A percentile compares a stretch with the other conserved stretches of the same genome.
Evolutionary conservation across 129 eudicot genomes (phyloP).

Genomic region (Saussurea involucrata): DNA sequence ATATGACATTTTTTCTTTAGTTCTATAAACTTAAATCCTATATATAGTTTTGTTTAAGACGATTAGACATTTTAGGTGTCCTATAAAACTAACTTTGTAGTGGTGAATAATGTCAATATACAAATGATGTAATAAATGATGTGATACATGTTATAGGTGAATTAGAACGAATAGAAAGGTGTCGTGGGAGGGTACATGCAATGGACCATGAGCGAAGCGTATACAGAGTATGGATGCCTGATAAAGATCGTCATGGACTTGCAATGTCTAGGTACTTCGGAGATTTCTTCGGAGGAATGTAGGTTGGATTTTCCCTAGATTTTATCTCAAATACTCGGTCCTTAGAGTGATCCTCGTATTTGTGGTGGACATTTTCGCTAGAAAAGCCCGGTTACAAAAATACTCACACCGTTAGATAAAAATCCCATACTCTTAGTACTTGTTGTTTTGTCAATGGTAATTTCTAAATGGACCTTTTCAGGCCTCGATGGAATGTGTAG

Average conservation of each 20-base stretch:
- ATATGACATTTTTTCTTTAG: background rate
- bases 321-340: no score
- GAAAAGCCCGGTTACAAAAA: no score
- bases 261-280: constrained; percentile 84
- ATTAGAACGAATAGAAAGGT: constrained; percentile 38
- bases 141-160: constrained; percentile 33
- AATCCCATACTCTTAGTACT: no score
- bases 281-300: constrained; percentile 70
- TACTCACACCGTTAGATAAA: no score
- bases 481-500: no score
- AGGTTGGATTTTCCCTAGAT: no score
- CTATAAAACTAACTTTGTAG: background rate
- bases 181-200: constrained; percentile 57
- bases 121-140: background rate
- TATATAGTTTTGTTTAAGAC: background rate
- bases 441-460: no score
- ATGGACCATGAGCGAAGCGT: constrained; percentile 62
- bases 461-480: no score
- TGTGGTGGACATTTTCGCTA: no score
- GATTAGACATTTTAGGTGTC: background rate
- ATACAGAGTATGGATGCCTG: constrained; percentile 65
- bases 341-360: no score
- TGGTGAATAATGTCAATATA: background rate
- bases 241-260: constrained; percentile 68
- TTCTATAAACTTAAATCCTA: background rate